phyloP scores from a whole-genome alignment of 2,329 filamentous ascomycete species.

The Aspergillus tanneri region DNA sequence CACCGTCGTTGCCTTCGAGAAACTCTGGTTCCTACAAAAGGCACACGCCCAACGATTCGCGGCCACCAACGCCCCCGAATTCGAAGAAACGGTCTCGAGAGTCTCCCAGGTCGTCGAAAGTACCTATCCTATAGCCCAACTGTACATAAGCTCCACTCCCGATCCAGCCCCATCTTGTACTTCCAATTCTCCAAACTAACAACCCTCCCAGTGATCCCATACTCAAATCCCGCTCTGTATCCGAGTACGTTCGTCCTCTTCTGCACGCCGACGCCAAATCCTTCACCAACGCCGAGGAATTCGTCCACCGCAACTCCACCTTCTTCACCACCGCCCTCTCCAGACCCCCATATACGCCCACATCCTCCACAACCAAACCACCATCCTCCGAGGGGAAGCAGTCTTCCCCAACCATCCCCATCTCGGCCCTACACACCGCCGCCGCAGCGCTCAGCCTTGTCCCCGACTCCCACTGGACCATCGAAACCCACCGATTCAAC shows the following conservation, averaged over 20 bases:
- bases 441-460: conserved; percentile 46
- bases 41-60: conserved; percentile 60
- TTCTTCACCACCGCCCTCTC: conserved; percentile 53
- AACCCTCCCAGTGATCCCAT: conserved; percentile 24
- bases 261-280: conserved; percentile 57
- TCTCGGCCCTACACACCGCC: conserved; percentile 45
- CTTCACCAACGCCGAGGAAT: conserved; percentile 57
- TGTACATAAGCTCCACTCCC: conserved; percentile 25
- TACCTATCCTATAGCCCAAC: conserved; percentile 22
- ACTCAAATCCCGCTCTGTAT: conserved; percentile 37
- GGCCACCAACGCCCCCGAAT: conserved; percentile 44
- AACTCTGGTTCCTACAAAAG: conserved; percentile 76
- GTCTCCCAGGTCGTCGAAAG: conserved; percentile 31
- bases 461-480: conserved; percentile 42
- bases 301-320: conserved; percentile 56
- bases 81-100: conserved; percentile 41
- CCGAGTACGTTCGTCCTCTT: conserved; percentile 52
- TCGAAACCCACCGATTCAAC: conserved; percentile 41
- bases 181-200: conserved; percentile 9
- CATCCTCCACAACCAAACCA: conserved; percentile 15
- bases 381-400: too few species aligned
- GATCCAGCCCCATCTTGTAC: conserved; percentile 1
- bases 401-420: too few species aligned
- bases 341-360: conserved; percentile 26
- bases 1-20: conserved; percentile 75